A percentile compares a stretch with the other conserved stretches of the same genome.
phyloP scores from a whole-genome alignment of 345 rosid species.

The Bruguiera gymnorhiza region DNA sequence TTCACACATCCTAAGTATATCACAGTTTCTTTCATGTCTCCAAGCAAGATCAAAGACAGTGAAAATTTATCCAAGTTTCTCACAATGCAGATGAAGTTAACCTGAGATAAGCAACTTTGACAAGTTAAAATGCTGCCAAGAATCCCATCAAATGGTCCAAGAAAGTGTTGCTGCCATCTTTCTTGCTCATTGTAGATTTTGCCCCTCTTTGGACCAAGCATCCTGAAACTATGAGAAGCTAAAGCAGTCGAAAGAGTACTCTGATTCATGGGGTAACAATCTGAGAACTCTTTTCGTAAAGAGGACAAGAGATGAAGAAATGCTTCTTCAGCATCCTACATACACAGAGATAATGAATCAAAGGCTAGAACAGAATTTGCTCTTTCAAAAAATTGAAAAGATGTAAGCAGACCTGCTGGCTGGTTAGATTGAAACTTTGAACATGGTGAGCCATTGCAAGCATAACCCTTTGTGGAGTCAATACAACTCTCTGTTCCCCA shows the following conservation, averaged over 20 bases:
- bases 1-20: background rate
- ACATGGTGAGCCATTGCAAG: conserved; percentile 51
- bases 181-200: conserved; percentile 45
- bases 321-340: conserved; percentile 92
- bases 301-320: conserved; percentile 75
- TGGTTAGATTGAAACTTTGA: conserved; percentile 62
- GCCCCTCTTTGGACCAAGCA: conserved; percentile 37
- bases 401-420: conserved; percentile 61
- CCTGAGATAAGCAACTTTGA: conserved; percentile 75
- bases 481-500: conserved; percentile 39
- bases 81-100: conserved; percentile 23
- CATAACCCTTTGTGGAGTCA: conserved; percentile 71
- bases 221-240: conserved; percentile 43
- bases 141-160: conserved; percentile 91
- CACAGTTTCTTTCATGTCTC: background rate
- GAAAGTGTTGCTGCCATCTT: conserved; percentile 75
- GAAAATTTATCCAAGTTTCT: background rate
- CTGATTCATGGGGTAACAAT: conserved; percentile 45
- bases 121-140: conserved; percentile 67
- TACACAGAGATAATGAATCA: conserved; percentile 18
- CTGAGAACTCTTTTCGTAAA: conserved; percentile 65
- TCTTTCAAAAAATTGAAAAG: conserved; percentile 4
- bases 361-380: background rate
- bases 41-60: background rate
- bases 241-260: conserved; percentile 44